Evolutionary conservation across 306 rosid species (phyloP), one percentile per base, ranked within the genome.

Genomic region (Citrullus colocynthis): DNA sequence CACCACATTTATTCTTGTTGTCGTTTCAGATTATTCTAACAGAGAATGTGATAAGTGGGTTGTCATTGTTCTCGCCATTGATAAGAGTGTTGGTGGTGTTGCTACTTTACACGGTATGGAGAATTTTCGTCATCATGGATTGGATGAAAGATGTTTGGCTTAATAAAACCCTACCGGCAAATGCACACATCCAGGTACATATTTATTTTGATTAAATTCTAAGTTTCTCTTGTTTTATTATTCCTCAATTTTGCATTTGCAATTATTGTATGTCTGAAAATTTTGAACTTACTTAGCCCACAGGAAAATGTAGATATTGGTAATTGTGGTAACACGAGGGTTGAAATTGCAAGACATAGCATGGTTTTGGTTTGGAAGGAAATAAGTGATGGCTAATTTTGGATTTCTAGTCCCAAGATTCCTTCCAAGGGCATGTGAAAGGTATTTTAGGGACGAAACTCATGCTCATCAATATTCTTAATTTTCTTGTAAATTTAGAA

Each of bases 351-450:
- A 93, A 97, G 96, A 89, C 71, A 28, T 51, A 6, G 88, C 82
- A 15, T 91, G 98, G 98, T 79, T 62, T 84, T 89, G 95, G 97
- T 93, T 91, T 72, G 98, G 96, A 82, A 89, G 90, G 83, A 77
- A 74, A 74, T 75, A 91, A 11, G 88, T 97, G 0, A 56, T 83
- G 79, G 83, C 88, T 0, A 93, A 93, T 69, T 24, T 91, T n/a
- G 86, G 78, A 5, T 93, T 93, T 85, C 75, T 93, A 84, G 82
- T 93, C 64, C 97, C 97, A 0, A 80, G 85, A 75, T 93, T 93
- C 62, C 96, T 93, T 78, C 98, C 98, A 3, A 86, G 90, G 79
- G 93, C 97, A 4, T 88, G 89, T 75, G 93, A 93, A 84, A 87
- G 80, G 82, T 91, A 93, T 84, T 87, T 89, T 57, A 73, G 78